These are phyloP conservation scores for Ceratonia siliqua DNA, from an alignment of 306 rosid genomes.

Conservation along the genomic window DNA sequence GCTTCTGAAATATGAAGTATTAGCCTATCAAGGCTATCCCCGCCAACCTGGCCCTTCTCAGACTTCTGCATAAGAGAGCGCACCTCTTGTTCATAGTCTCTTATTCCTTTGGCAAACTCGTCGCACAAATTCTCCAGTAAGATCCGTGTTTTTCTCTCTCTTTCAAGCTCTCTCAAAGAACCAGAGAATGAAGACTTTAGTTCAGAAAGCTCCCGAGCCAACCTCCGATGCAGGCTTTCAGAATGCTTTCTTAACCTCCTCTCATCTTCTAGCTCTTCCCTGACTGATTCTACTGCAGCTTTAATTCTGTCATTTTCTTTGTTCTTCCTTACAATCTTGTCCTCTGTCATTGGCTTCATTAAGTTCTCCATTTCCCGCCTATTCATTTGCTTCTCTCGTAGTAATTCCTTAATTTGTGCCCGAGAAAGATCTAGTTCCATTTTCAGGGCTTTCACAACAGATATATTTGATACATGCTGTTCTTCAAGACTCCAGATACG, in stretches of 20 bases:
- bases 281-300: conserved; percentile 45
- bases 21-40: conserved; percentile 42
- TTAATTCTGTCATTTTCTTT: conserved; percentile 42
- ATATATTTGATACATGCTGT: conserved; percentile 50
- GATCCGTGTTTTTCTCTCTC: conserved; percentile 58
- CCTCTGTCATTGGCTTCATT: conserved; percentile 40
- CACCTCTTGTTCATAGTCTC: conserved; percentile 60
- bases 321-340: conserved; percentile 44
- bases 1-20: conserved; percentile 69
- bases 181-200: conserved; percentile 47
- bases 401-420: conserved; percentile 50
- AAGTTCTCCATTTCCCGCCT: conserved; percentile 51
- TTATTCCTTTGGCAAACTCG: conserved; percentile 67
- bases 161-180: conserved; percentile 62
- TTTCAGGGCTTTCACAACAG: conserved; percentile 51
- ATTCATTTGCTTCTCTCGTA: conserved; percentile 47
- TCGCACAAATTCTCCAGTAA: conserved; percentile 72
- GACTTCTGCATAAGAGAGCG: conserved; percentile 45
- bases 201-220: conserved; percentile 54
- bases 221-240: conserved; percentile 54
- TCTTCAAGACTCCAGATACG: conserved; percentile 64
- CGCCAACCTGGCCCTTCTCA: conserved; percentile 39
- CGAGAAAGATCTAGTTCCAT: conserved; percentile 55
- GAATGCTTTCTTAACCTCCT: conserved; percentile 61
- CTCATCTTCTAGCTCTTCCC: conserved; percentile 58